Evolutionary conservation across 371 early-diverging fungal species (phyloP), one percentile per base, ranked within the genome.

Genomic region (Mortierella sp.): DNA sequence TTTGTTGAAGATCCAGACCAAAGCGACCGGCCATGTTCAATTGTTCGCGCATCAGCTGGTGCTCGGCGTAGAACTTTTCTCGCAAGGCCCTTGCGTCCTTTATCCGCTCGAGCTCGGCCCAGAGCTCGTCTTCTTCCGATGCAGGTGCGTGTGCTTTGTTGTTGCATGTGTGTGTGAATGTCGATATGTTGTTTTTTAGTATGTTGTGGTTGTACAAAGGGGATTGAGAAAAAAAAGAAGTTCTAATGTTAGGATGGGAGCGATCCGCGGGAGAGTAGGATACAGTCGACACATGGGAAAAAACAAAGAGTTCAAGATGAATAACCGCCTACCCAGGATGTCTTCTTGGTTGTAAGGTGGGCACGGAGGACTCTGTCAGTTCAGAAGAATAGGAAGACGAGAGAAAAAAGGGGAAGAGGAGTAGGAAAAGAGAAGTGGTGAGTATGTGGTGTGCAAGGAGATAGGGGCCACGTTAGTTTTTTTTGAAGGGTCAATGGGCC

Each of bases 21-120:
- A 93, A 84, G 71, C 90, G 90, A 71, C 93, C 93, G 24, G 93
- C 93, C 31, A 92, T 88, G 77, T 93, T 92, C 57, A 93, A 76
- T 76, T 93, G 91, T 64, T 90, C 91, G 40, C 51, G 71, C 82
- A 82, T 82, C 31, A 78, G 14, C 57, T 78, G 82, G 26, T 82
- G 82, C 40, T 82, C 75, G 13, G 74, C 82, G 59, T 78, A 78
- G 43, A 82, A 82, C 64, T 72, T 82, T 55, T 82, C 72, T 46
- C 75, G 75, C 31, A 82, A 43, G 48, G 69, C 54, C 46, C 75
- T 53, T 8, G 82, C 75, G 67, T 82, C 82, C 24, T 82, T 72
- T 54, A 78, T 82, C 37, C 78, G 69, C 28, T 82, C 78, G 61
- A 82, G 37, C 48, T 82, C 78, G 19, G 75, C 43, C 82, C 82